Percentiles rank a stretch among this genome's conserved stretches.
Evolutionary conservation across 768 basidiomycete species (phyloP).

Genomic region (Lentinula boryana): DNA sequence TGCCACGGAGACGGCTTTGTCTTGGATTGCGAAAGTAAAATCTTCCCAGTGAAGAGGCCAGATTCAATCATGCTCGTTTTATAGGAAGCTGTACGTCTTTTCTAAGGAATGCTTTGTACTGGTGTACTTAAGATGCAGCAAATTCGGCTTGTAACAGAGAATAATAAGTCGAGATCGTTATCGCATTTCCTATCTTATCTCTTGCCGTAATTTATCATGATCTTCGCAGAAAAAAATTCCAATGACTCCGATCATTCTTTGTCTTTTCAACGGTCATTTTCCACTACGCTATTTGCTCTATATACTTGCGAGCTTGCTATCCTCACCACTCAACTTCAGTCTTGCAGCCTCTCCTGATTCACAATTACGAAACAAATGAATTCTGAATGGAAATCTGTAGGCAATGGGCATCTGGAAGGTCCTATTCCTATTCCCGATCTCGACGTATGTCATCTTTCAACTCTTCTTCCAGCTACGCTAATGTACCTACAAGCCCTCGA

Average conservation of each 20-base stretch:
- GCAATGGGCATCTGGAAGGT: constrained; percentile 4
- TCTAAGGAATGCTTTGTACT: no score
- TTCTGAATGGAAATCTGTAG: constrained; percentile 4
- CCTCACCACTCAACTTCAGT: no score
- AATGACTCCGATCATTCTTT: not conserved
- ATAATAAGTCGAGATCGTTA: no score
- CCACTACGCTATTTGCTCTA: not conserved
- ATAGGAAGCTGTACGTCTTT: no score
- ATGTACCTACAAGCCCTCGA: not conserved
- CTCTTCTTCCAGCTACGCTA: not conserved
- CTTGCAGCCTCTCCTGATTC: no score
- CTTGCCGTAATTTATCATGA: not conserved
- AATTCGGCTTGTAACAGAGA: no score
- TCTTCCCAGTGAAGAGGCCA: no score
- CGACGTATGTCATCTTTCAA: not conserved
- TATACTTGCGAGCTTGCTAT: not conserved
- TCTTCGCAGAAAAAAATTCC: not conserved
- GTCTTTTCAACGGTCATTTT: not conserved
- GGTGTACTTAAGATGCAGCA: no score
- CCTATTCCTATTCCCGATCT: not conserved
- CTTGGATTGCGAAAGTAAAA: no score
- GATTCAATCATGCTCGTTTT: no score
- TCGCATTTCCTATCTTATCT: no score
- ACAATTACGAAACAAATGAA: not conserved
- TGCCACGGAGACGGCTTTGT: no score